phyloP scores from a whole-genome alignment of 257 asterid species.

The Ajuga chamaepitys region DNA sequence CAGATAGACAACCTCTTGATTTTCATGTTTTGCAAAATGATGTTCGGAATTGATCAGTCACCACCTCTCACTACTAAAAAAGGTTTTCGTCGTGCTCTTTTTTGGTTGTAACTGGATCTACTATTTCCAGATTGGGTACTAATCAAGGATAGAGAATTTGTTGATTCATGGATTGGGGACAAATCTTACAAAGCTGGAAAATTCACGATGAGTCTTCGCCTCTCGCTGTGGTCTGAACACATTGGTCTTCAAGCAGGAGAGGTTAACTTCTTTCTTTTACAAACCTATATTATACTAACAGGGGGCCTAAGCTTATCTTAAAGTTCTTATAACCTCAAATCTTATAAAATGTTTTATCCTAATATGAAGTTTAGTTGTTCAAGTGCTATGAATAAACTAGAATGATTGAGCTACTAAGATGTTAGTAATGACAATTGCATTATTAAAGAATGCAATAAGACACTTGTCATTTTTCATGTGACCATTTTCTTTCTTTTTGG shows the following conservation, averaged over 20 bases:
- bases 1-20: neutral
- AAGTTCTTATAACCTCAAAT: too few relatives aligned
- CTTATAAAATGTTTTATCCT: too few relatives aligned
- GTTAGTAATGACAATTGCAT: too few relatives aligned
- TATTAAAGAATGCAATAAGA: neutral
- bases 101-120: constrained; percentile 9
- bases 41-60: too few relatives aligned
- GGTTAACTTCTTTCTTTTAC: constrained; percentile 32
- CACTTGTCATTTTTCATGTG: neutral
- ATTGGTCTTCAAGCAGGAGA: constrained; percentile 76
- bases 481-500: neutral
- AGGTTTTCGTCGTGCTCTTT: too few relatives aligned
- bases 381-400: too few relatives aligned
- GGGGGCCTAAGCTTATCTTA: too few relatives aligned
- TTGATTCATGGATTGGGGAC: constrained; percentile 82
- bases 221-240: constrained; percentile 93
- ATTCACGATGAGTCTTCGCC: constrained; percentile 77
- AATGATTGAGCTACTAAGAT: too few relatives aligned
- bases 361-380: too few relatives aligned
- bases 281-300: constrained; percentile 3
- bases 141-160: constrained; percentile 80
- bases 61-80: too few relatives aligned
- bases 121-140: constrained; percentile 72
- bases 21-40: too few relatives aligned
- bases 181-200: constrained; percentile 83